Evolutionary conservation across 495 filamentous ascomycete genomes (phyloP), one percentile per base, ranked within the genome.

Genomic region (Aspergillus asperescens): DNA sequence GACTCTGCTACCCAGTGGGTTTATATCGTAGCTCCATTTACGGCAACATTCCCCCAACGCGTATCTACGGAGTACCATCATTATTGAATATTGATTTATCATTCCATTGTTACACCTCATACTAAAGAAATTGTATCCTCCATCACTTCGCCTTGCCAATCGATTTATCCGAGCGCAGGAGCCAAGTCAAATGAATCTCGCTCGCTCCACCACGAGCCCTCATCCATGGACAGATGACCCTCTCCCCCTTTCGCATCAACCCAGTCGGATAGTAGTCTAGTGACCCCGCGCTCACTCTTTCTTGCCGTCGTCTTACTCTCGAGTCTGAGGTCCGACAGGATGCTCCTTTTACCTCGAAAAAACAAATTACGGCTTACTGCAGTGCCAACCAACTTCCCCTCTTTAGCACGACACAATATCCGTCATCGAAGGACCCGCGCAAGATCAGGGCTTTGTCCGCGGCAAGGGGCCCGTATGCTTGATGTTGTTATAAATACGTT

Each of bases 281-380:
- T 47, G 29, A 54, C 51, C 51, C 51, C 51, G 51, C 51, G 42
- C 34, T n/a, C n/a, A n/a, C n/a, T n/a, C n/a, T n/a, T n/a, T n/a
- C n/a, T n/a, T n/a, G n/a, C n/a, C n/a, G n/a, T n/a, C n/a, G n/a
- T n/a, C n/a, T n/a, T n/a, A n/a, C n/a, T n/a, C n/a, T n/a, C n/a
- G n/a, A 22, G 39, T 47, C 34, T 20, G 43, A 34, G 32, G 24
- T 40, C 25, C 40, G 38, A 35, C 29, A 35, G 9, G 44, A 19
- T 13, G 19, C 10, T 39, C 7, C 40, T 40, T 20, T 24, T 29
- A n/a, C 13, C n/a, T 15, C 7, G 35, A 35, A 40, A 28, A 49
- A 50, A 50, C 15, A 39, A 49, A 49, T 1, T 34, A 38, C 24
- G 29, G 29, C 13, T 35, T 24, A 31, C 43, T 38, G 24, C 7